Base-by-base conservation (phyloP, 257 asterid species). In the Solanum sparsipilum region DNA sequence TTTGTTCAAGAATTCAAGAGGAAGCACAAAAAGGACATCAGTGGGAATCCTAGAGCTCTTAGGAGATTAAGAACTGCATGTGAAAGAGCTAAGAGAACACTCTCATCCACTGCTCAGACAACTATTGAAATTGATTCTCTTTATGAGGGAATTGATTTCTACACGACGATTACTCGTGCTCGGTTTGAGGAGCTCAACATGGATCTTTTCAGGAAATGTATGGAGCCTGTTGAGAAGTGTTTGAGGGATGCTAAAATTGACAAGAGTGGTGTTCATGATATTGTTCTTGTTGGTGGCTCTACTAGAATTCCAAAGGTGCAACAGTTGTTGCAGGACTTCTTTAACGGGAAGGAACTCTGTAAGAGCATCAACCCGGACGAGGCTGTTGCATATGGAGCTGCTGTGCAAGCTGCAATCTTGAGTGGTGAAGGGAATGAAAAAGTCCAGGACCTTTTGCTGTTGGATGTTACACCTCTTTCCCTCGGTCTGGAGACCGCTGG, bases 221-320 rank as follows among this genome's bases (percentile, higher is more conserved):
- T 91, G 93, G 93, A 91, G 86, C 92, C 91, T 5, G 93, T 91
- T 4, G 92, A 91, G 86, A 91, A 91, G 88, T 91, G 93, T 41
- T 52, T 90, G 89, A 90, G 92, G 56, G 93, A 90, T 85, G 92
- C 93, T 29, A 91, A 91, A 87, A 91, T 91, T 87, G 93, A 91
- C 23, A 91, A 91, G 56, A 90, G 89, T 38, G 85, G 34, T 2
- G 91, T 91, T 1, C 87, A 91, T 39, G 93, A 91, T 25, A 89
- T 91, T 27, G 93, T 90, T 32, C 92, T 91, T 27, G 93, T 91
- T 46, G 93, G 93, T 25, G 93, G 93, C 3, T 91, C 93, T 1
- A 91, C 93, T 13, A 85, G 93, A 29, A 91, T 91, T 58, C 92
- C 93, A 0, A 91, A 90, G 60, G 93, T 91, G 5, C 93, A 91